Evolutionary conservation across 2,329 filamentous ascomycete genomes (phyloP).

Genomic region (Colletotrichum nymphaeae): DNA sequence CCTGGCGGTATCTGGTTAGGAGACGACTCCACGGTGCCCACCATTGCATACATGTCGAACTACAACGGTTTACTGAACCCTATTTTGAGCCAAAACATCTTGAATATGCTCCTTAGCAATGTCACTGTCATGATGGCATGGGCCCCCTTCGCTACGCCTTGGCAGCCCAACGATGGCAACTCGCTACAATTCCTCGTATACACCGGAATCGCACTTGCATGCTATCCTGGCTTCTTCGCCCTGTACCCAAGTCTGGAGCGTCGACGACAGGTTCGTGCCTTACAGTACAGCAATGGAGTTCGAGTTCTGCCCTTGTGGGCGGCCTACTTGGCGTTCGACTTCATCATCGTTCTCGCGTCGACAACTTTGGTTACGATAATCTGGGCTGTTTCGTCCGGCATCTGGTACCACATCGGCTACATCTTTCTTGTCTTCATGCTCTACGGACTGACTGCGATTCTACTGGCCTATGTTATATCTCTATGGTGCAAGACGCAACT

Average conservation of each 20-base stretch:
- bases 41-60: conserved; percentile 78
- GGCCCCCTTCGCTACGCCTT: conserved; percentile 80
- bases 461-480: conserved; percentile 85
- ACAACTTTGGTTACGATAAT: conserved; percentile 76
- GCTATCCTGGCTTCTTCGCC: conserved; percentile 87
- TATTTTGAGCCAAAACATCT: conserved; percentile 73
- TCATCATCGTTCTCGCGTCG: conserved; percentile 75
- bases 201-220: conserved; percentile 80
- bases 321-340: conserved; percentile 86
- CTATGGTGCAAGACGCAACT: conserved; percentile 83
- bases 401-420: conserved; percentile 85
- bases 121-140: conserved; percentile 78
- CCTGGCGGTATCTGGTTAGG: conserved; percentile 86
- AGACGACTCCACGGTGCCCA: conserved; percentile 67
- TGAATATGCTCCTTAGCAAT: conserved; percentile 75
- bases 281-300: conserved; percentile 94
- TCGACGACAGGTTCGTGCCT: conserved; percentile 79
- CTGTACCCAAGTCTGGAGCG: conserved; percentile 91
- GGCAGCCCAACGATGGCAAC: conserved; percentile 74
- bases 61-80: conserved; percentile 64
- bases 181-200: conserved; percentile 85
- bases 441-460: conserved; percentile 81
- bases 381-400: conserved; percentile 71
- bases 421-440: conserved; percentile 73
- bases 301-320: conserved; percentile 85